Percentiles rank a stretch among this genome's conserved stretches.
These are phyloP conservation scores for Ceraceosorus bombacis DNA, from an alignment of 1,284 basidiomycete species.

Conservation along the genomic window DNA sequence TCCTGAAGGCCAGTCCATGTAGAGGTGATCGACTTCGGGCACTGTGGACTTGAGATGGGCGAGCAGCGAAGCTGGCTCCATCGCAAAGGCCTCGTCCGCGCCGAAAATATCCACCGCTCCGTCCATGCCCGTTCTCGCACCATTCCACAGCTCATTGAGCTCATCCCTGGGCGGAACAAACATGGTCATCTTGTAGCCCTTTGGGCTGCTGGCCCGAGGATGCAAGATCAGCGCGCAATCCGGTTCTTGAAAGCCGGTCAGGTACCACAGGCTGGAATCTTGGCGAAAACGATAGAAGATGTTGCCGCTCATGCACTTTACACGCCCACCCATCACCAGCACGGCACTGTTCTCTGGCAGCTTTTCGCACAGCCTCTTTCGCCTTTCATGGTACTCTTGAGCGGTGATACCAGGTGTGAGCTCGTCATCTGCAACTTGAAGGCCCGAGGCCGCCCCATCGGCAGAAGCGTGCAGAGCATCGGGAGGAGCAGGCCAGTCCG, in stretches of 20 bases:
- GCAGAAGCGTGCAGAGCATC: constrained; percentile 16
- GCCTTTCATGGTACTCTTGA: constrained; percentile 72
- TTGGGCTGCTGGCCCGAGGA: constrained; percentile 49
- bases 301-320: constrained; percentile 65
- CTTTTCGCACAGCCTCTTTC: constrained; percentile 65
- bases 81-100: constrained; percentile 36
- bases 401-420: constrained; percentile 76
- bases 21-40: constrained; percentile 33
- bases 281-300: constrained; percentile 80
- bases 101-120: constrained; percentile 42
- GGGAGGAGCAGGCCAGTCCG: constrained; percentile 12
- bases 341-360: constrained; percentile 72
- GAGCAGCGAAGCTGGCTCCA: constrained; percentile 33
- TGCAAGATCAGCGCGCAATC: constrained; percentile 68
- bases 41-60: constrained; percentile 30
- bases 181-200: constrained; percentile 79
- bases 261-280: constrained; percentile 45
- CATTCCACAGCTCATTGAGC: constrained; percentile 83
- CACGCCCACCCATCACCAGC: constrained; percentile 68
- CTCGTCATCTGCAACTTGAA: constrained; percentile 51
- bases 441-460: constrained; percentile 6
- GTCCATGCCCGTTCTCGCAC: constrained; percentile 56
- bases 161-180: constrained; percentile 70
- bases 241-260: constrained; percentile 77
- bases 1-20: constrained; percentile 36